Evolutionary conservation across 371 early-diverging fungal species (phyloP).

Genomic region (Syncephalastrum sp.): DNA sequence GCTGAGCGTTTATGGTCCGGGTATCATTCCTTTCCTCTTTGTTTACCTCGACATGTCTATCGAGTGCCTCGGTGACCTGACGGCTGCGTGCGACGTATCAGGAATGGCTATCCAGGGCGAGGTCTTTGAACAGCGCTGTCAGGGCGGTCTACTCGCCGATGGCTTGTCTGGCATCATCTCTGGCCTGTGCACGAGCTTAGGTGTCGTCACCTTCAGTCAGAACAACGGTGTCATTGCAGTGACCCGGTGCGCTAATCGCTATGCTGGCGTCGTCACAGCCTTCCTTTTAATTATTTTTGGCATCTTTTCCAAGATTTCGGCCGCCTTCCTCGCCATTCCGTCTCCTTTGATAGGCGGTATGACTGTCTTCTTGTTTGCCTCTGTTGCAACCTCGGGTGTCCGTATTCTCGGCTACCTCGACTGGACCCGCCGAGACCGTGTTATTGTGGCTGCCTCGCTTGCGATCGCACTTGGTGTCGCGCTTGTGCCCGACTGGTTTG

Average conservation of each 20-base stretch:
- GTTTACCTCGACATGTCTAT: slow-evolving; percentile 51
- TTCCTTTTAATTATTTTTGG: slow-evolving; percentile 52
- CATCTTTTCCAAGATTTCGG: slow-evolving; percentile 57
- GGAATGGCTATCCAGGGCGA: slow-evolving; percentile 53
- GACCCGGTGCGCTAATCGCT: slow-evolving; percentile 57
- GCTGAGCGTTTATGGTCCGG: slow-evolving; percentile 52
- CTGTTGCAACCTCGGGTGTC: slow-evolving; percentile 59
- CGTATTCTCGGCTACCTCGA: slow-evolving; percentile 55
- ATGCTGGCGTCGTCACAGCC: slow-evolving; percentile 59
- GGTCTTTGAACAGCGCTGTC: slow-evolving; percentile 57
- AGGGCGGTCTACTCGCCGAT: slow-evolving; percentile 61
- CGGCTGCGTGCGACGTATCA: slow-evolving; percentile 62
- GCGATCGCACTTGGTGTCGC: slow-evolving; percentile 54
- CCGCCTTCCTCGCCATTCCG: slow-evolving; percentile 55
- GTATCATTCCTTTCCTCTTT: slow-evolving; percentile 56
- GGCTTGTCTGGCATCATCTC: slow-evolving; percentile 54
- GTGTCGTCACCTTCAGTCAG: slow-evolving; percentile 59
- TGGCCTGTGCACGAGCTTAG: slow-evolving; percentile 51
- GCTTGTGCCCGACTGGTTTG: slow-evolving; percentile 55
- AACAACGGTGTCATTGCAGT: slow-evolving; percentile 65
- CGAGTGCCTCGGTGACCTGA: slow-evolving; percentile 60
- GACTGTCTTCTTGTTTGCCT: slow-evolving; percentile 59
- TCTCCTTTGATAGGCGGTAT: slow-evolving; percentile 56
- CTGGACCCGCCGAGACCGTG: slow-evolving; percentile 65
- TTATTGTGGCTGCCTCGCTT: slow-evolving; percentile 50